These are phyloP conservation scores for Mycena citricolor DNA, from an alignment of 1,284 basidiomycete species.

Conservation along the genomic window DNA sequence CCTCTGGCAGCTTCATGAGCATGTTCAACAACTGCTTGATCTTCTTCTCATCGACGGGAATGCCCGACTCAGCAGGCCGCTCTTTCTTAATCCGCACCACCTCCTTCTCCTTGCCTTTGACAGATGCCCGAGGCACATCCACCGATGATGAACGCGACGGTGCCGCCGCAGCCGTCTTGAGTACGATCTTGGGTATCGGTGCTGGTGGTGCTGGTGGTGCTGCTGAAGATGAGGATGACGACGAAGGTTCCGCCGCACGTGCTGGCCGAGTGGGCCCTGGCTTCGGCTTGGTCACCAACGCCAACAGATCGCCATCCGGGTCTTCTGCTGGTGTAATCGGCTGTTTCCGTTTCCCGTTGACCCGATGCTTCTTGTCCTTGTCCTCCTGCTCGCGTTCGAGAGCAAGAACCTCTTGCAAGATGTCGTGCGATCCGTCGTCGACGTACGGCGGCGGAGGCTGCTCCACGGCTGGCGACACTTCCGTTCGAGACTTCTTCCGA, in stretches of 20 bases:
- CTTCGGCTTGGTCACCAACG: conserved; percentile 61
- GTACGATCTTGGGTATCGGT: conserved; percentile 29
- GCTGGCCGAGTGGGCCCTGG: conserved; percentile 48
- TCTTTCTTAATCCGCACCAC: conserved; percentile 37
- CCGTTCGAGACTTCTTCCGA: conserved; percentile 40
- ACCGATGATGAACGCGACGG: conserved; percentile 32
- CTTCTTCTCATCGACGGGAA: conserved; percentile 75
- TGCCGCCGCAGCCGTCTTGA: conserved; percentile 41
- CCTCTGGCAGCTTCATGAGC: conserved; percentile 69
- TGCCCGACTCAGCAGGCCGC: conserved; percentile 35
- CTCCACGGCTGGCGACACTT: conserved; percentile 37
- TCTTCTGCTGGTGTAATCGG: conserved; percentile 33
- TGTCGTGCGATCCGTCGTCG: conserved; percentile 74
- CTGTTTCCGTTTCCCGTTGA: conserved; percentile 57
- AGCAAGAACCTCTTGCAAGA: conserved; percentile 78
- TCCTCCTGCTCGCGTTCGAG: conserved; percentile 67
- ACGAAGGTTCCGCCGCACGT: conserved; percentile 30
- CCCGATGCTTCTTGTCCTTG: conserved; percentile 43
- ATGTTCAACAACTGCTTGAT: conserved; percentile 71
- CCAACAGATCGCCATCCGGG: conserved; percentile 45
- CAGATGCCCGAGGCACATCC: conserved; percentile 41
- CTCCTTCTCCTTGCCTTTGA: conserved; percentile 71
- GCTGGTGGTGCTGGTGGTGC: conserved; percentile 23
- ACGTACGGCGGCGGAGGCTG: conserved; percentile 63
- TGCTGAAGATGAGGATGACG: too few species aligned